Evolutionary conservation across 2,329 filamentous ascomycete species (phyloP).

Genomic region (Cryphonectria radicalis): DNA sequence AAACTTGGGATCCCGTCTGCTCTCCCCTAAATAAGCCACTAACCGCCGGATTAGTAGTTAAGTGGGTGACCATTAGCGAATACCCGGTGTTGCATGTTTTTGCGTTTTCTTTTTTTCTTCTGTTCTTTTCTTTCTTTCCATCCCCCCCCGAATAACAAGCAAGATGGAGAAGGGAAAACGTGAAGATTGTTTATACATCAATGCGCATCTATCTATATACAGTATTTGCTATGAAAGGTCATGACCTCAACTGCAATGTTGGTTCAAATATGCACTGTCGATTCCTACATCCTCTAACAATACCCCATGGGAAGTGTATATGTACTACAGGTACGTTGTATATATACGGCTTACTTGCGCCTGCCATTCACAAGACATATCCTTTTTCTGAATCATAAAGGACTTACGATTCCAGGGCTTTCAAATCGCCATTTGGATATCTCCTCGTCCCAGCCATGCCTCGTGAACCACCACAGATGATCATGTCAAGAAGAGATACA

Average conservation of each 20-base stretch:
- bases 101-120: slow-evolving; percentile 2
- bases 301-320: not conserved
- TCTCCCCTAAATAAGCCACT: slow-evolving; percentile 8
- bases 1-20: slow-evolving; percentile 7
- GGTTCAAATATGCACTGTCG: not conserved
- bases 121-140: not conserved
- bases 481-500: not conserved
- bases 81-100: slow-evolving; percentile 1
- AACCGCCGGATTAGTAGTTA: slow-evolving; percentile 8
- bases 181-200: not conserved
- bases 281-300: not conserved
- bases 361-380: not conserved
- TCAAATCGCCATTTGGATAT: not conserved
- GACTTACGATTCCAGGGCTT: not conserved
- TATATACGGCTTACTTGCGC: not conserved
- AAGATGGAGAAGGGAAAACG: not conserved
- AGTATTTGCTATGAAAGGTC: not conserved
- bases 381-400: not conserved
- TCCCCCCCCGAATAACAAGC: not conserved
- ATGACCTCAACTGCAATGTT: not conserved
- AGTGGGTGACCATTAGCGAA: slow-evolving; percentile 8
- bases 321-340: no score
- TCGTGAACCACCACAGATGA: not conserved
- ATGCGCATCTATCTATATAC: not conserved
- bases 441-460: not conserved